Evolutionary conservation across 1,284 basidiomycete species (phyloP).

Genomic region (Ustilago curta): DNA sequence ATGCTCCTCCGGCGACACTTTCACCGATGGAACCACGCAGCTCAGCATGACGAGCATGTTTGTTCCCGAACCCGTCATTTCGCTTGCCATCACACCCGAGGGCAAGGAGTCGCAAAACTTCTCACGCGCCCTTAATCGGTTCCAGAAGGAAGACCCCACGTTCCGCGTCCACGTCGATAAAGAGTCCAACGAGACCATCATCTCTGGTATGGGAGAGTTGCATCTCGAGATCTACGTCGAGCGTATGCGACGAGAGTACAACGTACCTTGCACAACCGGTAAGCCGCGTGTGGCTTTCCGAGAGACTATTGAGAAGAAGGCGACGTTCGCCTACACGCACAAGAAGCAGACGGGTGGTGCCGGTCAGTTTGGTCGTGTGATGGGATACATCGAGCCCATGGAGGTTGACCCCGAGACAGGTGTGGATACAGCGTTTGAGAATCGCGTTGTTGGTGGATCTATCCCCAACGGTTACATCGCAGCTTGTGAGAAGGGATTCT

Average conservation of each 20-base stretch:
- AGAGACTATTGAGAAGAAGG: constrained; percentile 86
- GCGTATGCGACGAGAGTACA: constrained; percentile 98
- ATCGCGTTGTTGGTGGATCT: constrained; percentile 89
- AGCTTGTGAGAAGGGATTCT: constrained; percentile 96
- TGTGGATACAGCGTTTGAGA: constrained; percentile 89
- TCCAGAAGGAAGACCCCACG: constrained; percentile 99
- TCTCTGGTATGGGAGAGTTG: constrained; percentile 98
- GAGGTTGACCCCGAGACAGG: constrained; percentile 81
- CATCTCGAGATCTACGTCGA: constrained; percentile 99
- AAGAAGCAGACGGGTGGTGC: constrained; percentile 99
- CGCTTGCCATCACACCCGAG: constrained; percentile 89
- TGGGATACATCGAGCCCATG: constrained; percentile 91
- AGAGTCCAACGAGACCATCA: constrained; percentile 99
- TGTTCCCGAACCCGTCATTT: constrained; percentile 98
- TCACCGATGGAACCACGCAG: constrained; percentile 75
- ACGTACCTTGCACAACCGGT: constrained; percentile 90
- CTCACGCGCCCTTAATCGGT: constrained; percentile 93
- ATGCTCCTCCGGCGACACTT: constrained; percentile 97
- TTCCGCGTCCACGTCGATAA: constrained; percentile 96
- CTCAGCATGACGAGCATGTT: constrained; percentile 87
- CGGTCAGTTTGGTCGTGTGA: constrained; percentile 94
- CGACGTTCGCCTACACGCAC: constrained; percentile 91
- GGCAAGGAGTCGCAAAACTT: constrained; percentile 87
- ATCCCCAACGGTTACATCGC: constrained; percentile 93
- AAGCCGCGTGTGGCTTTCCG: constrained; percentile 97